Conservation (phyloP, 2,329 filamentous ascomycete genomes). For the Bertia moriformis region DNA sequence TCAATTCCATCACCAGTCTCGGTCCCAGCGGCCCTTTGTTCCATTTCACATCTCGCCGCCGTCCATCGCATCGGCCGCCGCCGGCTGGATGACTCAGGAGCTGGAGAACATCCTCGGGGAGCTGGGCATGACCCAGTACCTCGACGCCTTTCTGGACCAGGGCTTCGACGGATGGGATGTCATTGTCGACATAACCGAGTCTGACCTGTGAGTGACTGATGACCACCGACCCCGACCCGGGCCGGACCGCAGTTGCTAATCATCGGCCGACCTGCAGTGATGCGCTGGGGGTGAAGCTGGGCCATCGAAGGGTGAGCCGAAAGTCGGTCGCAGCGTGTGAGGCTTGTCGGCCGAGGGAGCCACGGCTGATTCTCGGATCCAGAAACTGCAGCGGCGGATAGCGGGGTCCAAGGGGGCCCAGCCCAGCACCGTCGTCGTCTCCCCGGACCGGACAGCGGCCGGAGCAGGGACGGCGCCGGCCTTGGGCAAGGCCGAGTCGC, state of each 20-base stretch:
- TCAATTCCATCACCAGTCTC: too few relatives aligned
- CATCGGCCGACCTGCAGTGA: conserved; percentile 44
- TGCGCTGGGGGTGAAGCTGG: conserved; percentile 62
- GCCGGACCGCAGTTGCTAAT: too few relatives aligned
- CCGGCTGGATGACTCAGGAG: conserved; percentile 40
- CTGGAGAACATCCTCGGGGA: conserved; percentile 55
- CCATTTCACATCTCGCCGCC: conserved; percentile 6
- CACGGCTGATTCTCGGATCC: conserved; percentile 4
- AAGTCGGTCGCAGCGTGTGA: conserved; percentile 3
- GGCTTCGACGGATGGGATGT: conserved; percentile 79
- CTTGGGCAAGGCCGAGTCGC: conserved; percentile 30
- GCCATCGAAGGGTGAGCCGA: conserved; percentile 58
- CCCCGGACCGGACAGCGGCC: too few relatives aligned
- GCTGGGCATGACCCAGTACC: conserved; percentile 67
- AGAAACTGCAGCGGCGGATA: conserved; percentile 76
- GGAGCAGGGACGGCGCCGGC: too few relatives aligned
- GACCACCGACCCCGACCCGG: background rate
- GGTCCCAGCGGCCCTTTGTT: conserved; percentile 1
- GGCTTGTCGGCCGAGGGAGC: conserved; percentile 4
- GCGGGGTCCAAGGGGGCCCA: conserved; percentile 56
- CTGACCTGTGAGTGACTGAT: conserved; percentile 57
- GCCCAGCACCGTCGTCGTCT: conserved; percentile 33
- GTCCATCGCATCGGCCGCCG: conserved; percentile 6
- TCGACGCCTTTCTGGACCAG: conserved; percentile 58
- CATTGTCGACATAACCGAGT: conserved; percentile 70